phyloP scores from a whole-genome alignment of 1,284 basidiomycete species.

The Macrocybe sp. region DNA sequence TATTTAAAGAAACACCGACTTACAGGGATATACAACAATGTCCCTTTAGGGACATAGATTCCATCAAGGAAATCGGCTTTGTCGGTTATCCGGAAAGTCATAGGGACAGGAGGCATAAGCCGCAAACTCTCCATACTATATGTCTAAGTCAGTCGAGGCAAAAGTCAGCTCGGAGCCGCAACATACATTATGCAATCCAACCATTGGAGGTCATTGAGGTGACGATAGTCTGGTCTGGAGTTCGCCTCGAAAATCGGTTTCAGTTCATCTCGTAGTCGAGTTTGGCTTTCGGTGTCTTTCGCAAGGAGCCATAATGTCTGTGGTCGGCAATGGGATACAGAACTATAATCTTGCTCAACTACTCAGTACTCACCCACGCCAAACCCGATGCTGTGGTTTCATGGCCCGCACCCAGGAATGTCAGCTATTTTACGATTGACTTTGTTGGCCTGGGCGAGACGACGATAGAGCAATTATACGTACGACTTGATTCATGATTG shows the following conservation, averaged over 20 bases:
- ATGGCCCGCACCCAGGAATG: conserved; percentile 48
- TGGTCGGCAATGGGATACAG: background rate
- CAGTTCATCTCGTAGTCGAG: conserved; percentile 39
- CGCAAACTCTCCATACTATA: conserved; percentile 32
- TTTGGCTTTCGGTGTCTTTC: conserved; percentile 30
- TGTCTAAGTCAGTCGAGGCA: conserved; percentile 4
- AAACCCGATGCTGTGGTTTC: conserved; percentile 47
- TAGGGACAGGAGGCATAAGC: conserved; percentile 40
- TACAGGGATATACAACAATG: conserved; percentile 42
- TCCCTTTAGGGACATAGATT: conserved; percentile 41
- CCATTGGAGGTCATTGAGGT: conserved; percentile 40
- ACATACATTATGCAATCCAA: conserved; percentile 45
- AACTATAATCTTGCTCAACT: background rate
- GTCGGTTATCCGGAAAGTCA: conserved; percentile 38
- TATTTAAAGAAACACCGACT: conserved; percentile 9
- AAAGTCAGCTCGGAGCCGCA: background rate
- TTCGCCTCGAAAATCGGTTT: conserved; percentile 29
- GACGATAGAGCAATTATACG: conserved; percentile 9
- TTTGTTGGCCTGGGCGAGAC: conserved; percentile 1
- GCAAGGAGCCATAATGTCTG: conserved; percentile 25
- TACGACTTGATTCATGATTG: conserved; percentile 48
- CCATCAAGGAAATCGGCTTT: conserved; percentile 41
- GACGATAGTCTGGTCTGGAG: conserved; percentile 37
- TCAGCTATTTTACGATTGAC: conserved; percentile 26
- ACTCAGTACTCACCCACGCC: conserved; percentile 33